Evolutionary conservation across 371 early-diverging fungal genomes (phyloP).

Genomic region (Zychaea mexicana): DNA sequence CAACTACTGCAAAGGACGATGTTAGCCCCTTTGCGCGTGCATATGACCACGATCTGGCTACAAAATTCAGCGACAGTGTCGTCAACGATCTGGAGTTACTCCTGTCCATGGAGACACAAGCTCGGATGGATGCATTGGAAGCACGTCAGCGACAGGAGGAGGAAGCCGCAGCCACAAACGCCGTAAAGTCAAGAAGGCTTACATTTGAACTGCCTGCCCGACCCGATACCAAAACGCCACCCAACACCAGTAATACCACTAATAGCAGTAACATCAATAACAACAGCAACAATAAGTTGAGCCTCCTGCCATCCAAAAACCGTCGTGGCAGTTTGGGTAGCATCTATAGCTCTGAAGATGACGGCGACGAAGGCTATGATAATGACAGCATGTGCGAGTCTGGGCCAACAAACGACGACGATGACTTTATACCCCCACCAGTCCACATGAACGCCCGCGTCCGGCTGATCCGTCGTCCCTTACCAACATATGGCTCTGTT

Average conservation of each 20-base stretch:
- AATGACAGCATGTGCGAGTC: neutral
- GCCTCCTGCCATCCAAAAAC: neutral
- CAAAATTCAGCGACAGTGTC: constrained; percentile 21
- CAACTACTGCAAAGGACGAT: neutral
- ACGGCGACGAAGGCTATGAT: neutral
- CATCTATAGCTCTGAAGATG: neutral
- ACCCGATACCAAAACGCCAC: neutral
- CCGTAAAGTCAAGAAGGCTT: constrained; percentile 6
- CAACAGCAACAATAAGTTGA: neutral
- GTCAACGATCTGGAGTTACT: constrained; percentile 35
- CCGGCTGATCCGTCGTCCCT: constrained; percentile 31
- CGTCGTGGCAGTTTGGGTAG: neutral
- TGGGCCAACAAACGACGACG: neutral
- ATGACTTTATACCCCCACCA: neutral
- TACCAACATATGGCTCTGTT: constrained; percentile 36
- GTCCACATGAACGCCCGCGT: constrained; percentile 22
- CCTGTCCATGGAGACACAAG: constrained; percentile 37
- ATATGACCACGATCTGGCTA: constrained; percentile 20
- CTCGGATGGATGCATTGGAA: constrained; percentile 36
- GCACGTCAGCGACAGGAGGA: neutral
- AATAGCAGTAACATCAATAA: neutral
- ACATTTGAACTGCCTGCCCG: constrained; percentile 28
- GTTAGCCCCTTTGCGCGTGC: constrained; percentile 4
- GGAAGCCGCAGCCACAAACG: neutral
- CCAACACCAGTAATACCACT: neutral